phyloP scores from a whole-genome alignment of 106 monocot genomes.

The Dendrobium chrysotoxum region DNA sequence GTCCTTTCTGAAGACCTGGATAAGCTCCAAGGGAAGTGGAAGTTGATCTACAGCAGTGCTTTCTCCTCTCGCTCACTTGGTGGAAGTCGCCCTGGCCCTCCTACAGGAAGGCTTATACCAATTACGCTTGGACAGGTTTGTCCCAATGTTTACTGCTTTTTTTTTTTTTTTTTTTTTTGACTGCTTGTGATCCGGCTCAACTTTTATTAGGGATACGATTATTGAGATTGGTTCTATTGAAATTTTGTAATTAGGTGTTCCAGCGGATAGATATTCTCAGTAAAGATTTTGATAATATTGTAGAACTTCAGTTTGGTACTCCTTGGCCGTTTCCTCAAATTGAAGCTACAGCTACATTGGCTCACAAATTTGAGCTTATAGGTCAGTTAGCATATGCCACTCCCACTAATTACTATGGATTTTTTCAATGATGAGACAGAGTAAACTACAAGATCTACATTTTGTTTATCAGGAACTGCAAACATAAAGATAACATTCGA shows the following conservation, averaged over 20 bases:
- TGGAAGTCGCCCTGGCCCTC: slow-evolving; percentile 89
- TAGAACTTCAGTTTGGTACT: slow-evolving; percentile 74
- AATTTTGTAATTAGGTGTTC: slow-evolving; percentile 46
- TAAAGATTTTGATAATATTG: slow-evolving; percentile 95
- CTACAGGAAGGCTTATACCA: slow-evolving; percentile 72
- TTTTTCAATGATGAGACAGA: background rate
- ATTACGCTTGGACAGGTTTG: slow-evolving; percentile 85
- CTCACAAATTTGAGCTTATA: slow-evolving; percentile 85
- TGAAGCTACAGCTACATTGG: slow-evolving; percentile 75
- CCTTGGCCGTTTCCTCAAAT: slow-evolving; percentile 84
- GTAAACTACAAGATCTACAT: background rate
- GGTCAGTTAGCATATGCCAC: slow-evolving; percentile 24
- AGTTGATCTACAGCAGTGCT: slow-evolving; percentile 79
- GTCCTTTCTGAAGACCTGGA: slow-evolving; percentile 65
- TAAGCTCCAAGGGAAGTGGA: slow-evolving; percentile 92
- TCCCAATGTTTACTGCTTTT: background rate
- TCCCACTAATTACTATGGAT: background rate
- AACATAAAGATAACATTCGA: slow-evolving; percentile 73
- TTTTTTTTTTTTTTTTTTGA: too few relatives aligned
- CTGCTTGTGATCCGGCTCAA: background rate
- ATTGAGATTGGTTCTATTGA: background rate
- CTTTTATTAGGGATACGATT: background rate
- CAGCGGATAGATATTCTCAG: slow-evolving; percentile 83
- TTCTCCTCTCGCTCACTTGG: slow-evolving; percentile 88
- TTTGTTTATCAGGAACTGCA: slow-evolving; percentile 38